Conservation (phyloP, 2,329 filamentous ascomycete species). For the Penicillium sp. region DNA sequence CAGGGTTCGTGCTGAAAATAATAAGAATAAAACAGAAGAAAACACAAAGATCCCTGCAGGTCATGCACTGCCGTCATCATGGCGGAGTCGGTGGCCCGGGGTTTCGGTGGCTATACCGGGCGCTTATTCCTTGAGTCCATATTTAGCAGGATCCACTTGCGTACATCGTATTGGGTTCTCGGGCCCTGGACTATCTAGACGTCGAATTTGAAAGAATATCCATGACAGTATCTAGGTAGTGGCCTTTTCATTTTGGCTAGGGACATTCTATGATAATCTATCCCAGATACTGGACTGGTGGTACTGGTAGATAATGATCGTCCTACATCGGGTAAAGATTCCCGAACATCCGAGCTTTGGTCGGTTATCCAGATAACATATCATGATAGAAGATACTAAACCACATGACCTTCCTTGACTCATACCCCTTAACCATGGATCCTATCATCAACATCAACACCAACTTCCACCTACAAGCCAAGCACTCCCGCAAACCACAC, state of each 20-base stretch:
- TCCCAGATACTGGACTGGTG: not conserved
- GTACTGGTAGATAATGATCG: not conserved
- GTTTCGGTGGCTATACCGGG: not conserved
- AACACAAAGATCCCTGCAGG: not conserved
- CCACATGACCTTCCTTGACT: not conserved
- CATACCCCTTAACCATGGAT: not conserved
- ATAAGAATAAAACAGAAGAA: no score
- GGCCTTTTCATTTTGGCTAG: not conserved
- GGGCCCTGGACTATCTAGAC: not conserved
- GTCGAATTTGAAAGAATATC: not conserved
- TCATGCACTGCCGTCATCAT: not conserved
- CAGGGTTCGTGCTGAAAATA: not conserved
- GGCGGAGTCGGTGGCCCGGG: not conserved
- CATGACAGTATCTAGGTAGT: not conserved
- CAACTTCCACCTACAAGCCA: not conserved
- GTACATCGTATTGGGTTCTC: not conserved
- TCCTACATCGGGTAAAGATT: not conserved
- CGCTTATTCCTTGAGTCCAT: slow-evolving; percentile 15
- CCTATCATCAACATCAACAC: not conserved
- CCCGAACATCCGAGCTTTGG: no score
- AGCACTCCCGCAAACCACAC: slow-evolving; percentile 15
- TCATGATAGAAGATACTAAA: not conserved
- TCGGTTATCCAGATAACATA: not conserved
- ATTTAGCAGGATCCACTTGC: not conserved
- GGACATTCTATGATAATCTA: not conserved